Evolutionary conservation across 768 basidiomycete genomes (phyloP), one percentile per base, ranked within the genome.

Genomic region (Tricholoma terreum): DNA sequence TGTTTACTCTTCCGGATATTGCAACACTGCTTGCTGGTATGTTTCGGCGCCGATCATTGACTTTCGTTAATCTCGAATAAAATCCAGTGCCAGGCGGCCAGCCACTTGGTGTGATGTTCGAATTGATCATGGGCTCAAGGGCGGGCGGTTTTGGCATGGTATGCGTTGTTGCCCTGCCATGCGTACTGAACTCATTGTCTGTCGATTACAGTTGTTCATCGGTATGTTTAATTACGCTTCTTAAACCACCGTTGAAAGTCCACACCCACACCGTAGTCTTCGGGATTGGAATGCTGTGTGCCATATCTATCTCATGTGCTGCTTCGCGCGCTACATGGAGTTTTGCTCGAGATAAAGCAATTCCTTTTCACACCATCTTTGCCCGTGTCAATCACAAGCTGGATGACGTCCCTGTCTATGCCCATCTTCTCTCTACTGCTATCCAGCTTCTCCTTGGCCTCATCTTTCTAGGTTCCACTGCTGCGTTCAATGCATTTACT

Each of bases 271-370:
- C 56, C n/a, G 50, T 54, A 75, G 84, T 86, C 60, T 82, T 84
- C 53, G 80, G 79, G 9, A 71, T 80, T 50, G 77, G 77, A 8
- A 70, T 84, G 59, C 86, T 87, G 70, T 87, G 86, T 54, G 79
- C 83, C 36, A 82, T 87, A 56, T 86, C 86, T 15, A 83, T 84
- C 59, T 80, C 81, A 38, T 85, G 83, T 52, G 85, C 85, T 8
- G 83, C 86, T 35, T 87, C 85, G 11, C 81, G 86, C 15, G 81
- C 83, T 30, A 87, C 86, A 2, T 88, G 86, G 87, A 83, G 83
- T 46, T 88, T 89, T 66, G 82, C 85, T 0, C 78, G 87, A 2
- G 87, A 88, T 70, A 78, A 78, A 58, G 87, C 83, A 1, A 82
- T 88, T 40, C 87, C 85, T 1, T 77, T 81, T 43, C 76, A 80